phyloP scores from a whole-genome alignment of 768 basidiomycete genomes.

The Agaricus subrufescens region DNA sequence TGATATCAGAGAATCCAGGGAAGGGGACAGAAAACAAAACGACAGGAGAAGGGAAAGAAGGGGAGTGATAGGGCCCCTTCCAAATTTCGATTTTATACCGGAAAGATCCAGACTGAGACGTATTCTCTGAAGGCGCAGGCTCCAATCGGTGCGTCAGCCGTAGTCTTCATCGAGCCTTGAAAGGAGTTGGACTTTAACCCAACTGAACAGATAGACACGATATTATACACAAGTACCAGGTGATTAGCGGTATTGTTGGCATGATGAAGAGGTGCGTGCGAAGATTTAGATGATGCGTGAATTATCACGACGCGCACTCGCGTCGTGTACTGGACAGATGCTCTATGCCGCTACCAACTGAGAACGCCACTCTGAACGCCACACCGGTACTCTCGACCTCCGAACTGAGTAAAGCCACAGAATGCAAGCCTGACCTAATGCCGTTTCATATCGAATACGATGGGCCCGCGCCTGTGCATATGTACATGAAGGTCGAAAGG shows the following conservation, averaged over 20 bases:
- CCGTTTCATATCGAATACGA: slow-evolving; percentile 74
- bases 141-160: background rate
- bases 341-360: background rate
- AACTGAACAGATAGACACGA: no score
- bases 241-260: no score
- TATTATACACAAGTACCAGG: no score
- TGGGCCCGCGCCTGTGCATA: slow-evolving; percentile 69
- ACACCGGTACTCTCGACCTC: slow-evolving; percentile 1
- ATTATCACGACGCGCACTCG: no score
- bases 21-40: background rate
- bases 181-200: background rate
- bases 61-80: background rate
- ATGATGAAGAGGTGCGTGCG: no score
- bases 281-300: no score
- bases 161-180: background rate
- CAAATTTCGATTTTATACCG: background rate
- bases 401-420: background rate
- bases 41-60: background rate
- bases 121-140: background rate
- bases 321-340: background rate
- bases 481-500: slow-evolving; percentile 46
- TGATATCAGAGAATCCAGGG: background rate
- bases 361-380: background rate
- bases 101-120: background rate
- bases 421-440: slow-evolving; percentile 67